Evolutionary conservation across 768 basidiomycete genomes (phyloP), one percentile per base, ranked within the genome.

Genomic region (Suillus tomentosus): DNA sequence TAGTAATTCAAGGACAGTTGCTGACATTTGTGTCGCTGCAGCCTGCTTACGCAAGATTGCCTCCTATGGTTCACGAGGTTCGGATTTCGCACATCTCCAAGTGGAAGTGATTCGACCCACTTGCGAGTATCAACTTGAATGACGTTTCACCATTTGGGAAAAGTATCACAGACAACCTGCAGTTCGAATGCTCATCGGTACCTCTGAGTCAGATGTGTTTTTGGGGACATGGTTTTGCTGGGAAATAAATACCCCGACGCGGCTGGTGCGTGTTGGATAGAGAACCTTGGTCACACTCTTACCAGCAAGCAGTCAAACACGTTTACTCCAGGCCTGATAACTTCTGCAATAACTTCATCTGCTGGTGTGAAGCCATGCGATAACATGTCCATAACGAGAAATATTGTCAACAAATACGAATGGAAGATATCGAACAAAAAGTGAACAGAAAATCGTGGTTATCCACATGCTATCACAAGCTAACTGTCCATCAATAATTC

Each of bases 11-110:
- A 42, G 57, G 24, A 58, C 24, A 22, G 22, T 17, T 17, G 56
- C 39, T 42, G 57, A 42, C 57, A 42, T 43, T 58, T 42, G 39
- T 42, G 40, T 42, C 57, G 7, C 56, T 57, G 40, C 57, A 27
- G 27, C 22, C 17, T 58, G 57, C 57, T 58, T 58, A 58, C 57
- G 57, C 57, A 58, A 58, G 24, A 58, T 27, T 58, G 56, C 56
- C 56, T 24, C 24, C 56, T 57, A 57, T 40, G 37, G 56, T 39
- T 54, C 53, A 54, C 31, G 31, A 19, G 31, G 51, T 53, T 45
- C 10, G 45, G n/a, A 47, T 4, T 47, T 15, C 3, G 27, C 22
- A 24, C 5, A 22, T 7, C 22, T 50, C 11, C 5, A 13, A 27
- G 22, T 48, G 14, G 22, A 19, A 48, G 47, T 13, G 48, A 48